These are phyloP conservation scores for Lonicera japonica DNA, from an alignment of 129 eudicot species.

Conservation along the genomic window DNA sequence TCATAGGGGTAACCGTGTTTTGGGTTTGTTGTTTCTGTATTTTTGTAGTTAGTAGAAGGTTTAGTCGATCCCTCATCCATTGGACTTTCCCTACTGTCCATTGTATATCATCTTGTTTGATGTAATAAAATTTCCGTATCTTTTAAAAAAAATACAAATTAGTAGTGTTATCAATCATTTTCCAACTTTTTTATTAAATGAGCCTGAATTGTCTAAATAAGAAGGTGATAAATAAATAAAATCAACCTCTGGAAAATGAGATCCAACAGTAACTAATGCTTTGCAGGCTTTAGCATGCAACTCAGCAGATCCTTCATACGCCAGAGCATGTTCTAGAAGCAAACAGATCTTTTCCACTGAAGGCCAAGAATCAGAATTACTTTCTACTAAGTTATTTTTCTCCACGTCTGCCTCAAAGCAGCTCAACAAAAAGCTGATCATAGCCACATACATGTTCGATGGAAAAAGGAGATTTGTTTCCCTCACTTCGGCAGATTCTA, in stretches of 20 bases:
- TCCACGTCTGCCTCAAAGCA: constrained; percentile 71
- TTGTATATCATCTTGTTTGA: too few relatives aligned
- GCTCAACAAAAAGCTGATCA: constrained; percentile 70
- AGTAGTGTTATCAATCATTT: too few relatives aligned
- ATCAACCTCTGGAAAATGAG: constrained; percentile 78
- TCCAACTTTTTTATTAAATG: too few relatives aligned
- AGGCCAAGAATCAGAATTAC: constrained; percentile 29
- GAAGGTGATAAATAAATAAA: neutral
- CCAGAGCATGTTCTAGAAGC: constrained; percentile 89
- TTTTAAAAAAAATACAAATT: too few relatives aligned
- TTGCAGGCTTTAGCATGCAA: constrained; percentile 85
- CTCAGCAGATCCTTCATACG: constrained; percentile 79
- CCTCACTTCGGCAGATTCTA: constrained; percentile 47
- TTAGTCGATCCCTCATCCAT: too few relatives aligned
- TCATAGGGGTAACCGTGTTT: too few relatives aligned
- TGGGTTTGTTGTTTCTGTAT: too few relatives aligned
- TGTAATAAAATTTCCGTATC: too few relatives aligned
- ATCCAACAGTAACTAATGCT: constrained; percentile 61
- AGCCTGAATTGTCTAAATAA: neutral
- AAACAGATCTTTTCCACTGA: constrained; percentile 62
- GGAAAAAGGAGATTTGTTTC: constrained; percentile 62
- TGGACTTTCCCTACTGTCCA: too few relatives aligned
- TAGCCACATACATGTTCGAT: constrained; percentile 67
- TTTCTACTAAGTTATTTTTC: constrained; percentile 29
- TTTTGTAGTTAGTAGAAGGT: too few relatives aligned